Conservation (phyloP, 768 basidiomycete species). For the Suillus subluteus region DNA sequence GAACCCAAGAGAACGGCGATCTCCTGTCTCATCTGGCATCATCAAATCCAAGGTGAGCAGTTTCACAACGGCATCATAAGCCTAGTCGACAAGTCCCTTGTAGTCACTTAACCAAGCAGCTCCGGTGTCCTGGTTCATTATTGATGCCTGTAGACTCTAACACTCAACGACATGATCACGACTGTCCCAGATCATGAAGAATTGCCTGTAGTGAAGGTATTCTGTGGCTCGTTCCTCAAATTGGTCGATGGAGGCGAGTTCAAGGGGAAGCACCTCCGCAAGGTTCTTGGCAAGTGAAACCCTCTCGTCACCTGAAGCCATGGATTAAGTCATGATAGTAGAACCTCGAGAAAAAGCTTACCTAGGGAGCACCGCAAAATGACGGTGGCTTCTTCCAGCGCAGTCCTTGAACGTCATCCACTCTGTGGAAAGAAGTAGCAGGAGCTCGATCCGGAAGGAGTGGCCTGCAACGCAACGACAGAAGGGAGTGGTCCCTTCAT, state of each 20-base stretch:
- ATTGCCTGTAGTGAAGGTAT: conserved; percentile 78
- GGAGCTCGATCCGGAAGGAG: conserved; percentile 56
- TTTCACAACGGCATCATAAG: conserved; percentile 65
- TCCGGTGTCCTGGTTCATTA: conserved; percentile 62
- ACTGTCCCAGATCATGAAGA: conserved; percentile 70
- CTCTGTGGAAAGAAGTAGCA: conserved; percentile 86
- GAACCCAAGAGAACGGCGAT: conserved; percentile 44
- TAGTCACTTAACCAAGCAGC: conserved; percentile 70
- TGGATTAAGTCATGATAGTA: too few species aligned
- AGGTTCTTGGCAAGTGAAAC: too few species aligned
- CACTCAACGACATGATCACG: conserved; percentile 59
- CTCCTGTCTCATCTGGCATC: conserved; percentile 54
- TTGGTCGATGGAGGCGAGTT: conserved; percentile 60
- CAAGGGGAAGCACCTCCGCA: conserved; percentile 49
- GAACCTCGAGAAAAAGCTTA: too few species aligned
- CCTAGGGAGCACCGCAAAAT: conserved; percentile 57
- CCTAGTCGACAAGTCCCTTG: conserved; percentile 62
- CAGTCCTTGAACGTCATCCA: conserved; percentile 88
- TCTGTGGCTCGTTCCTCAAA: conserved; percentile 75
- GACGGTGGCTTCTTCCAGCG: conserved; percentile 85
- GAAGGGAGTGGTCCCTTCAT: conserved; percentile 63
- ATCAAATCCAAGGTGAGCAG: conserved; percentile 81
- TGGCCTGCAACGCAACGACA: conserved; percentile 57
- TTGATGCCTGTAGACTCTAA: conserved; percentile 56
- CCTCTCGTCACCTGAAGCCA: too few species aligned